Conservation (phyloP, 2,329 filamentous ascomycete genomes). For the Fusarium xyrophilum region DNA sequence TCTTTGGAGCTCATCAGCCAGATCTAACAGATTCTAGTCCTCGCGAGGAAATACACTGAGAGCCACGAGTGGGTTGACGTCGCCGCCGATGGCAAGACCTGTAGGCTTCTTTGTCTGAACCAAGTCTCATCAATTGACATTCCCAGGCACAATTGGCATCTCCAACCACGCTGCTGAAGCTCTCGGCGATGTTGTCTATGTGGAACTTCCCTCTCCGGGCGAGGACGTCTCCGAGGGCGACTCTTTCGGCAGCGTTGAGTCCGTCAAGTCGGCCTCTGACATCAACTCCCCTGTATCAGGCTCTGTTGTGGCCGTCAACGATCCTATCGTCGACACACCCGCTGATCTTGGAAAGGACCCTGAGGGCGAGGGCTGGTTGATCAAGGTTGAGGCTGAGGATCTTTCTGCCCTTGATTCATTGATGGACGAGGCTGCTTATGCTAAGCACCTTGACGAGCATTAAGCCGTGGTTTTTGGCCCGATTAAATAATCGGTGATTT, state of each 20-base stretch:
- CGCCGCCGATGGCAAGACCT: constrained; percentile 65
- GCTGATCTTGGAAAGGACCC: constrained; percentile 72
- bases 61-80: constrained; percentile 95
- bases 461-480: constrained; percentile 2
- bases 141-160: constrained; percentile 73
- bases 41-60: constrained; percentile 69
- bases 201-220: constrained; percentile 77
- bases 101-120: constrained; percentile 15
- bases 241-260: constrained; percentile 86
- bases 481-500: constrained; percentile 21
- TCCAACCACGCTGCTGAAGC: constrained; percentile 82
- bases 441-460: constrained; percentile 33
- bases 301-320: constrained; percentile 73
- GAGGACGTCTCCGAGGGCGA: constrained; percentile 73
- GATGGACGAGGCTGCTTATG: constrained; percentile 75
- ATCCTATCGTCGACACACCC: constrained; percentile 31
- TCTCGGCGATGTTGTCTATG: constrained; percentile 89
- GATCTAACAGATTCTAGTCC: constrained; percentile 12
- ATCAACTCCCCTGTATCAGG: constrained; percentile 83
- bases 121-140: neutral
- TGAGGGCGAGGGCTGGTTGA: constrained; percentile 82
- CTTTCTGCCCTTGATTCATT: constrained; percentile 63
- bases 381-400: constrained; percentile 74
- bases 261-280: constrained; percentile 90
- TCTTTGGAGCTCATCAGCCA: neutral